Base-by-base conservation (phyloP, 805 yeast genomes). In the Metschnikowia gelsemii region DNA sequence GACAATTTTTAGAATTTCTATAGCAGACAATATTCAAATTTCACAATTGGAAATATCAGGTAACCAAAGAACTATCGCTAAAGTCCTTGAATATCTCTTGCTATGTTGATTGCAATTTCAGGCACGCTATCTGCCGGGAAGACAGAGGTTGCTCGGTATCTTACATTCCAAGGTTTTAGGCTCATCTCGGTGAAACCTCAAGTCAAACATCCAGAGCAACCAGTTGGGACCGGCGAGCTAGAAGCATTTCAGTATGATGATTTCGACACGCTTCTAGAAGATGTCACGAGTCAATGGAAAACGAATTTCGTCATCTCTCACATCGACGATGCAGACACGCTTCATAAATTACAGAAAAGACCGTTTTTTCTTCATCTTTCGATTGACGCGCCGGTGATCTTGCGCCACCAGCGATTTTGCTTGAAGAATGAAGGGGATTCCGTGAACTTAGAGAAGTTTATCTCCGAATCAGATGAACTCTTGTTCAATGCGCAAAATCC, bases 321-420 rank as follows among this genome's bases (percentile, higher is more conserved):
- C 41, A 66, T 84, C 9, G 59, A 62, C 2, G 67, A 67, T 17
- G 48, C 72, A 11, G 62, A 59, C 4, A 58, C 73, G 36, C 66
- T 84, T 19, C 66, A 69, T 2, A 63, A 61, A 18, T 61, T 85
- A 4, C 67, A 74, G 24, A 79, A 82, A 46, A 66, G 96, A 42
- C 96, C 97, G 0, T 90, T 87, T 58, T 88, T 89, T 57, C 72
- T 88, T 18, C 96, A 88, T 58, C 52, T 90, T 3, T 74, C 87
- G 5, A 68, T 87, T 2, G 95, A 87, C 53, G 87, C 96, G 0
- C 86, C 96, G 1, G 52, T 79, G 11, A 56, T 56, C 9, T 49
- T 76, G 25, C 70, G 95, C 35, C 66, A 58, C 46, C 51, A 61
- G 33, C 50, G 79, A 17, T 63, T 57, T 51, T 40, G 47, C 26